Conservation (phyloP, 352 stramenopile species). For the Pythium monospermum region DNA sequence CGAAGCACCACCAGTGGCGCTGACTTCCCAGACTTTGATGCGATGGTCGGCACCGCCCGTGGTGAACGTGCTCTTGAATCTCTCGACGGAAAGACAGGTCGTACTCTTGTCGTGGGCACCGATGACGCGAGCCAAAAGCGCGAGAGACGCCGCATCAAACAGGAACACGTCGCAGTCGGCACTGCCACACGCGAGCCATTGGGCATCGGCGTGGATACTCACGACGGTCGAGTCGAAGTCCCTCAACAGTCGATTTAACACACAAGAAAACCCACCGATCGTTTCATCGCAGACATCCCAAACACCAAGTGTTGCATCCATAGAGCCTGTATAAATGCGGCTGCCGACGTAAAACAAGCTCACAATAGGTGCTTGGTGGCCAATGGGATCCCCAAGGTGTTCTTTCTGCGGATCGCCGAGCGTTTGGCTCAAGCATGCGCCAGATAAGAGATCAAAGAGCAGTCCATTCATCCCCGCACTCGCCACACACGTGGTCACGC, state of each 20-base stretch:
- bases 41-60: constrained; percentile 55
- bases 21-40: constrained; percentile 63
- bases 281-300: constrained; percentile 57
- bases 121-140: constrained; percentile 45
- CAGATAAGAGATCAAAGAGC: constrained; percentile 64
- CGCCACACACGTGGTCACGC: constrained; percentile 54
- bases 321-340: constrained; percentile 65
- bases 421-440: constrained; percentile 54
- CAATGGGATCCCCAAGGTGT: constrained; percentile 55
- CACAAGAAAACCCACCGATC: constrained; percentile 46
- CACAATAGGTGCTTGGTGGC: constrained; percentile 66
- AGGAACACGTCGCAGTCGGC: constrained; percentile 74
- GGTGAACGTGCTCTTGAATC: constrained; percentile 34
- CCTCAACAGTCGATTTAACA: constrained; percentile 40
- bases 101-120: constrained; percentile 46
- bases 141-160: constrained; percentile 40
- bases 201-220: constrained; percentile 47
- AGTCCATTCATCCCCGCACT: constrained; percentile 38
- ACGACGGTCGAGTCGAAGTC: constrained; percentile 75
- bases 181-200: constrained; percentile 51
- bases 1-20: not conserved
- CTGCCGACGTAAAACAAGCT: constrained; percentile 53
- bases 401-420: constrained; percentile 55
- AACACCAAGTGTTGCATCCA: constrained; percentile 55
- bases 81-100: constrained; percentile 42